Evolutionary conservation across 495 filamentous ascomycete genomes (phyloP).

Genomic region (Rostrohypoxylon terebratum): DNA sequence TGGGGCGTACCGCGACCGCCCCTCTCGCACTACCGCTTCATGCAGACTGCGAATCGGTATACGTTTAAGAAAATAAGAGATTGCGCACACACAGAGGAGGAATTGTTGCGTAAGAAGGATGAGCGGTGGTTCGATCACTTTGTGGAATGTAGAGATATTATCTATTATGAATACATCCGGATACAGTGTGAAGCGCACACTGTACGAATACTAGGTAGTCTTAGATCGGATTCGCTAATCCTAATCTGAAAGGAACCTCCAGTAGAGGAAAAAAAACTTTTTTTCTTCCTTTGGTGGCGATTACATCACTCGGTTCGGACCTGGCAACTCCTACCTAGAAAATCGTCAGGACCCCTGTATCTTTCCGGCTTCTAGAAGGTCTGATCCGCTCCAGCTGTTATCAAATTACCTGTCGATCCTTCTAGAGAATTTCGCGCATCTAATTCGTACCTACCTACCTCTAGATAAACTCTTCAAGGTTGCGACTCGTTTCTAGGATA

Average conservation of each 20-base stretch:
- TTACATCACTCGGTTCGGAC: slow-evolving; percentile 34
- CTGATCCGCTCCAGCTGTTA: not conserved
- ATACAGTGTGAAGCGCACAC: slow-evolving; percentile 20
- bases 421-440: slow-evolving; percentile 19
- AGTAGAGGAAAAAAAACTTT: slow-evolving; percentile 23
- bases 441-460: too few relatives aligned
- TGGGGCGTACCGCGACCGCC: too few relatives aligned
- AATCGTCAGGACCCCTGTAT: not conserved
- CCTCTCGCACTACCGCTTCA: not conserved
- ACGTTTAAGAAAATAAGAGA: not conserved
- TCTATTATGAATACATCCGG: too few relatives aligned
- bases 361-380: slow-evolving; percentile 5
- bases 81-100: not conserved
- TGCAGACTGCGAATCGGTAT: not conserved
- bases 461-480: too few relatives aligned
- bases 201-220: slow-evolving; percentile 34
- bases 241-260: too few relatives aligned
- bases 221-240: not conserved
- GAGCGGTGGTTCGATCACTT: not conserved
- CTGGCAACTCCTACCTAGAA: not conserved
- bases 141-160: not conserved
- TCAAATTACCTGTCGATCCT: slow-evolving; percentile 24
- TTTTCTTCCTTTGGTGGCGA: slow-evolving; percentile 32
- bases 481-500: not conserved
- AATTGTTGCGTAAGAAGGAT: not conserved